Evolutionary conservation across 2,329 filamentous ascomycete genomes (phyloP), one percentile per base, ranked within the genome.

Genomic region (Endoconidiophora laricicola): DNA sequence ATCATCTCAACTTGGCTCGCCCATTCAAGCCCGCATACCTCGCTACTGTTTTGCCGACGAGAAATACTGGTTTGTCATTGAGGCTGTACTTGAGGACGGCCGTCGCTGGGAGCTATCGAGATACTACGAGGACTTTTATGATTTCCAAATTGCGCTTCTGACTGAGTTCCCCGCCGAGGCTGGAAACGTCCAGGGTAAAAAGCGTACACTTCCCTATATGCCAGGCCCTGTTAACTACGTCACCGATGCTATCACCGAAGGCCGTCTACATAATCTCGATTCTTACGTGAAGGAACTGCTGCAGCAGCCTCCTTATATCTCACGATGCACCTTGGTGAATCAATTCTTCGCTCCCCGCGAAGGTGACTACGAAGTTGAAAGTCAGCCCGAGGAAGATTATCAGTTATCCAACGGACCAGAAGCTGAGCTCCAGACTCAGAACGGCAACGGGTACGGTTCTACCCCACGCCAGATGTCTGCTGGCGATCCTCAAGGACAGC

Each of bases 41-140:
- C 76, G 86, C 54, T 96, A 94, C 67, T 94, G 86, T 63, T 96
- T 93, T 60, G 86, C 87, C 53, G 90, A 96, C 61, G 88, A 95
- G 58, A 95, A 95, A 63, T 96, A 96, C 65, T 96, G 91, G 86
- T 98, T 96, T 60, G 85, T 95, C 49, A 90, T 98, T 53, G 88
- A 95, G 63, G 86, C 85, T 22, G 75, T 81, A 58, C 77, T 96
- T 64, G 86, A 94, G 60, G 88, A 96, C 61, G 88, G 87, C 44
- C 76, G 85, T 44, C 81, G 85, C 60, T 96, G 88, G 87, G 88
- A 95, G 62, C 69, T 98, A 46, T 90, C 86, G 38, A 79, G 91
- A 55, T 91, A 94, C 61, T 98, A 98, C 61, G 87, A 96, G 63
- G 91, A 96, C 67, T 98, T 98, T 62, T 98, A 96, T 66, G 91